Base-by-base conservation (phyloP, 176 grass and related monocot genomes). In the Cenchrus americanus region DNA sequence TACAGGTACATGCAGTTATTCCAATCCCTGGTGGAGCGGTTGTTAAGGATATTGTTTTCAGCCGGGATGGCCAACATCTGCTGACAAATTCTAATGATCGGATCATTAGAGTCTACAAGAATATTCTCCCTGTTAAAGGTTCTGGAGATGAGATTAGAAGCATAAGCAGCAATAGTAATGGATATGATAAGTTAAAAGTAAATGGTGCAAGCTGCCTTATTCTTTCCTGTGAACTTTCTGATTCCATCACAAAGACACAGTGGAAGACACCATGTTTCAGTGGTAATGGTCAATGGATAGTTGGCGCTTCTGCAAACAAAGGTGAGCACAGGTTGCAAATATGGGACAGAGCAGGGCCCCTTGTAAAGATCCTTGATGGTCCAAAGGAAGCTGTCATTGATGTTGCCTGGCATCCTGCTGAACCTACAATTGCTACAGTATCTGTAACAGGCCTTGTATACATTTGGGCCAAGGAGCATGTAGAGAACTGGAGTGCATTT, bases 231-330 rank as follows among this genome's bases (percentile, higher is more conserved):
- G 96, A 99, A 72, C 86, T 99, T 72, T 91, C 86, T 53, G 96
- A 96, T 92, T 87, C 82, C 19, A 90, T 99, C 73, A 90, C 96
- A 43, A 99, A 90, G 84, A 93, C 90, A 72, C 96, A 95, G 82
- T 99, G 96, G 96, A 99, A 94, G 83, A 87, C 96, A 81, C 96
- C 96, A 30, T 92, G 96, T 84, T 99, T 99, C 66, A 96, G 96
- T 88, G 96, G 96, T 73, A 92, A 96, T 79, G 91, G 87, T 68
- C 89, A 99, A 66, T 99, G 96, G 96, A 93, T 99, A 30, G 84
- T 99, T 78, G 93, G 96, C 80, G 96, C 93, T 73, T 95, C 93
- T 85, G 93, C 91, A 71, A 99, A 84, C 84, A 99, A 99, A 92
- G 93, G 96, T 66, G 96, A 99, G 78, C 96, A 96, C 76, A 94